These are phyloP conservation scores for Plasmodium knowlesi DNA, from an alignment of 169 alveolate species.

Conservation along the genomic window DNA sequence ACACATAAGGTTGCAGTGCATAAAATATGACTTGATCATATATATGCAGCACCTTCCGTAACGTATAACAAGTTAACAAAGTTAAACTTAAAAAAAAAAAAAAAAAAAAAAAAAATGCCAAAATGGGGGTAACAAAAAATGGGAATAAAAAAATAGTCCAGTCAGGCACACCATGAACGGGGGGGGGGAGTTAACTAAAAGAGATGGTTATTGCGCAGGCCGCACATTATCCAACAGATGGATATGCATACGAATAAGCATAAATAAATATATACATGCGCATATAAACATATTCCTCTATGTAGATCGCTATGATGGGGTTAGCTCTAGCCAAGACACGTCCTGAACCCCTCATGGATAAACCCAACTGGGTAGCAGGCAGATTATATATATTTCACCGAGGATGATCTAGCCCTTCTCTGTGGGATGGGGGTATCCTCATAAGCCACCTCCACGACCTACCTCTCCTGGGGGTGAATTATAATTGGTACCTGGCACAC, in stretches of 20 bases:
- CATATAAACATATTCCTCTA: neutral
- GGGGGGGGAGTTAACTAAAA: neutral
- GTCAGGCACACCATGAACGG: neutral
- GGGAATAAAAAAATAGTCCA: neutral
- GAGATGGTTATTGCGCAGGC: neutral
- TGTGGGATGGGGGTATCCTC: neutral
- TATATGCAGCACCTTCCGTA: neutral
- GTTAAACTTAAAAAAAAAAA: neutral
- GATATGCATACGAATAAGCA: neutral
- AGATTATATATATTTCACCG: neutral
- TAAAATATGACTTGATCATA: neutral
- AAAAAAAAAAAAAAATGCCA: neutral
- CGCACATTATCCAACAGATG: neutral
- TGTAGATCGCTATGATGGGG: neutral
- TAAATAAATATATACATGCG: neutral
- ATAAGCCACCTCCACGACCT: neutral
- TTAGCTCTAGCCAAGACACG: neutral
- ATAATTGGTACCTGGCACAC: constrained; percentile 5
- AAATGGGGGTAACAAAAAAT: neutral
- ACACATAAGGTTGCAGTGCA: neutral
- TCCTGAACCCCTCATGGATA: neutral
- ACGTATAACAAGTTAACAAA: neutral
- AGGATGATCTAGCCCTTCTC: neutral
- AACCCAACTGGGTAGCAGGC: neutral
- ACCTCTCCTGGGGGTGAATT: constrained; percentile 4